Percentiles rank a stretch among this genome's conserved stretches.
phyloP scores from a whole-genome alignment of 176 grass and related monocot species.

The Sorghum bicolor region DNA sequence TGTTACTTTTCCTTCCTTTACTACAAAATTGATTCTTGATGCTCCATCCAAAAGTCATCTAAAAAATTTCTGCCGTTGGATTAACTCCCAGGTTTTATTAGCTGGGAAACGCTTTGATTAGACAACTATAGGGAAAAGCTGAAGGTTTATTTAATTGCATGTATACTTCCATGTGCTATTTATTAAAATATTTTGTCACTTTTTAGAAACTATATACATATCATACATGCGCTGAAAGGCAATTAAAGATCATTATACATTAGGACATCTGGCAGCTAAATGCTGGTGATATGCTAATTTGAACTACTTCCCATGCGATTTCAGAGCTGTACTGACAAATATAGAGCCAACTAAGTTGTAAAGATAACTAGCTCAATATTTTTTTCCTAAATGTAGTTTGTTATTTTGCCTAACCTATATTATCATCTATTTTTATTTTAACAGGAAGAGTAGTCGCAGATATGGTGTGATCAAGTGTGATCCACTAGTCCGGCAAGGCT shows the following conservation, averaged over 20 bases:
- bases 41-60: neutral
- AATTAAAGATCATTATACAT: neutral
- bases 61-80: neutral
- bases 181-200: neutral
- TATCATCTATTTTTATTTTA: constrained; percentile 34
- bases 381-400: neutral
- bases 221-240: neutral
- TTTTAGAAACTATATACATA: neutral
- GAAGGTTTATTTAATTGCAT: neutral
- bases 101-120: neutral
- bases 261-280: neutral
- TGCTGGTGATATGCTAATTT: neutral
- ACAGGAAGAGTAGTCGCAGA: constrained; percentile 61
- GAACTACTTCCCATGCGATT: neutral
- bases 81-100: neutral
- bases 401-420: constrained; percentile 18
- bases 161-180: neutral
- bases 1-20: constrained; percentile 2
- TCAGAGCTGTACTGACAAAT: neutral
- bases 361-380: constrained; percentile 10
- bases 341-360: neutral
- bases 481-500: constrained; percentile 78
- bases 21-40: neutral
- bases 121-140: neutral
- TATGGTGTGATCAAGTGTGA: constrained; percentile 97